Conservation (phyloP, 176 grass and related monocot genomes). For the Triticum aestivum region IWGSC_CS_RefSeq_v2.1 NC_057810.1:481799487-481799986, state of each 20-base stretch:
- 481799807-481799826: constrained; percentile 16
- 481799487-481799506: too few relatives aligned
- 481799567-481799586: too few relatives aligned
- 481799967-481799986: too few relatives aligned
- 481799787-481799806: not conserved
- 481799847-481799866: not conserved
- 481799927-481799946: not conserved
- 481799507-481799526: too few relatives aligned
- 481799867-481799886: not conserved
- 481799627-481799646: not conserved
- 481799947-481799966: not conserved
- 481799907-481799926: not conserved
- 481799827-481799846: constrained; percentile 17
- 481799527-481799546: too few relatives aligned
- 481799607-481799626: too few relatives aligned
- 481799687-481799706: not conserved
- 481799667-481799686: not conserved
- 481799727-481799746: not conserved
- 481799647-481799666: not conserved
- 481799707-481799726: not conserved
- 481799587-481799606: too few relatives aligned
- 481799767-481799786: not conserved
- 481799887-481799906: not conserved
- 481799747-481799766: not conserved
- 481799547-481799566: too few relatives aligned